Base-by-base conservation (phyloP, 163 green algal genomes). In the Chlorella variabilis region DNA sequence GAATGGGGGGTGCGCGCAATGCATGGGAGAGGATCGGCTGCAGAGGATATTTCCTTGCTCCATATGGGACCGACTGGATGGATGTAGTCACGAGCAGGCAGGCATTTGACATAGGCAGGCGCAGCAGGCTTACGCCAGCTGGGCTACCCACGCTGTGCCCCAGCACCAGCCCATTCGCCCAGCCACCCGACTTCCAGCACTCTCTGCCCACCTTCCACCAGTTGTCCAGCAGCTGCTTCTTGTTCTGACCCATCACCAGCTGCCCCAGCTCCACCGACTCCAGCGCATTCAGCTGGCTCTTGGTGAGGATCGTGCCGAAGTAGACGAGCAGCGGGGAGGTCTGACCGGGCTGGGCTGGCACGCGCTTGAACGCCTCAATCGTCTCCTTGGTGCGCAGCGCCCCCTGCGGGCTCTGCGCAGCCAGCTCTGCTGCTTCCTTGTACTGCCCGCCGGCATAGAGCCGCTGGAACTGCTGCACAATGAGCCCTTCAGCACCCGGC, bases 321-420 rank as follows among this genome's bases (percentile, higher is more conserved):
- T 99, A 99, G 65, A 99, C 94, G 66, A 99, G 92, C 84, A 99
- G 92, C 48, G 97, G 95, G 0, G 94, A 96, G 86, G 97, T 98
- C 88, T 97, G 92, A n/a, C 97, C 97, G 0, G 97, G 90, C 77
- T 90, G 86, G 6, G 93, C 86, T 29, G 93, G 90, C 49, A 96
- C 93, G 29, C 82, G 78, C 90, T 98, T 97, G 83, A 99, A 97
- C 34, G 90, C 89, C 58, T 97, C 93, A 41, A 99, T 91, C 15
- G 92, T 97, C 80, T 98, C 93, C 31, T 85, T 87, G 4, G 94
- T 99, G 65, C 97, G 94, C 89, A 99, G 92, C 29, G 93, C 82
- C 33, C 93, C 94, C 88, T 96, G 89, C n/a, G 95, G 95, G 25
- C 95, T 98, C 62, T 97, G 91, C 0, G 97, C 97, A 13, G 97